Percentiles rank a stretch among this genome's conserved stretches.
Evolutionary conservation across 2,329 filamentous ascomycete genomes (phyloP).

Genomic region (Metarhizium humberi): DNA sequence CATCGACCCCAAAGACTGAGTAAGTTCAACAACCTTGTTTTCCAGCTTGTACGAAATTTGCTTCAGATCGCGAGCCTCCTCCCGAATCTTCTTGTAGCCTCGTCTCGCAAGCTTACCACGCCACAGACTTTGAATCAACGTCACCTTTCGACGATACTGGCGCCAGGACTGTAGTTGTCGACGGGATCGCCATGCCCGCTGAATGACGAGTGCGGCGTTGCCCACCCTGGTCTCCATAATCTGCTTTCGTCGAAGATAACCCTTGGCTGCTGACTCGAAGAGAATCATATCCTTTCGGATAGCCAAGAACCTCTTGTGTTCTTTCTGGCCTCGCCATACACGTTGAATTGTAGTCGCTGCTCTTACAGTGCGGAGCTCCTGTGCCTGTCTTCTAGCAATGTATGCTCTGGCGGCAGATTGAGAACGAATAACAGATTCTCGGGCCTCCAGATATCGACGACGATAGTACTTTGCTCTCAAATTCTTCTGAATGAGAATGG

Average conservation of each 20-base stretch:
- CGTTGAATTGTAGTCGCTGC: slow-evolving; percentile 92
- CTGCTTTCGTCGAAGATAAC: slow-evolving; percentile 79
- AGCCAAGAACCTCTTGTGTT: slow-evolving; percentile 68
- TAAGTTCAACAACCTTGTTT: slow-evolving; percentile 98
- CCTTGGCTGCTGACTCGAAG: slow-evolving; percentile 85
- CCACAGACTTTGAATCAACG: slow-evolving; percentile 88
- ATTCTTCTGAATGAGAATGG: slow-evolving; percentile 98
- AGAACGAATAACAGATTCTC: slow-evolving; percentile 68
- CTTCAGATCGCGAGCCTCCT: slow-evolving; percentile 96
- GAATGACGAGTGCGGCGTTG: slow-evolving; percentile 84
- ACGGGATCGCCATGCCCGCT: slow-evolving; percentile 80
- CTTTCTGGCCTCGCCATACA: slow-evolving; percentile 87
- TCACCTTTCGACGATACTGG: slow-evolving; percentile 79
- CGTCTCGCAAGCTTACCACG: slow-evolving; percentile 72
- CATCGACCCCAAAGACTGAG: slow-evolving; percentile 83
- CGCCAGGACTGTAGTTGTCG: slow-evolving; percentile 73
- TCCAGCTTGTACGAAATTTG: slow-evolving; percentile 99
- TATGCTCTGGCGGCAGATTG: slow-evolving; percentile 73
- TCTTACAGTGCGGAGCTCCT: slow-evolving; percentile 73
- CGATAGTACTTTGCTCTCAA: slow-evolving; percentile 91
- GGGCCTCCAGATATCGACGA: slow-evolving; percentile 78
- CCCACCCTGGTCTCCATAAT: slow-evolving; percentile 91
- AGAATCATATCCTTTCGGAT: slow-evolving; percentile 78
- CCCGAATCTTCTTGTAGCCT: slow-evolving; percentile 82
- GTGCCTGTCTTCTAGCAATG: slow-evolving; percentile 65